phyloP scores from a whole-genome alignment of 1,284 basidiomycete species.

The Ustilago loliicola region DNA sequence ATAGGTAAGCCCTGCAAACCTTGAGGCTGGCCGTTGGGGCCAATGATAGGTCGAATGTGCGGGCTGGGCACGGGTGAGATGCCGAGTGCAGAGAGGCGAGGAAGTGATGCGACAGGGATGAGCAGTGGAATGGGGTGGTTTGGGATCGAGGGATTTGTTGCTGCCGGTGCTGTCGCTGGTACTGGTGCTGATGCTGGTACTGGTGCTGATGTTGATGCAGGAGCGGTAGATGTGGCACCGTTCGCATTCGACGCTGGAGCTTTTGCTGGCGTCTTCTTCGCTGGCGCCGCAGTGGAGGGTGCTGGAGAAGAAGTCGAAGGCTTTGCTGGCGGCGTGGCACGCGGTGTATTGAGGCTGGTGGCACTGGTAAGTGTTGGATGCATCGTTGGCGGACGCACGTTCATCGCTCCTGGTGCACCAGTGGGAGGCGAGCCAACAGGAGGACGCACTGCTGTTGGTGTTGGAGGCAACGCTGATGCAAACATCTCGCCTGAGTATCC shows the following conservation, averaged over 20 bases:
- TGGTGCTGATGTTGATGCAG: slow-evolving; percentile 14
- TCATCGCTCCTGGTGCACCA: slow-evolving; percentile 12
- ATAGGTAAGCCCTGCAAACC: slow-evolving; percentile 55
- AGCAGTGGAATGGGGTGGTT: slow-evolving; percentile 66
- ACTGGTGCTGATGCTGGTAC: slow-evolving; percentile 16
- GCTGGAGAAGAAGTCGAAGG: slow-evolving; percentile 30
- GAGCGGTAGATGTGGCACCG: slow-evolving; percentile 1
- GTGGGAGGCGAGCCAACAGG: slow-evolving; percentile 18
- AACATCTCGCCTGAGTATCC: slow-evolving; percentile 45
- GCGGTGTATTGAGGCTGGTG: slow-evolving; percentile 46
- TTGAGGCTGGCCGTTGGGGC: slow-evolving; percentile 41
- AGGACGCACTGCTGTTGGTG: slow-evolving; percentile 23
- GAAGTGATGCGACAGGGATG: slow-evolving; percentile 63
- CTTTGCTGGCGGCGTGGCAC: slow-evolving; percentile 26
- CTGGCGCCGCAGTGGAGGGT: not conserved
- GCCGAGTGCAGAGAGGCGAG: slow-evolving; percentile 60
- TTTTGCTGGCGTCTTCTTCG: slow-evolving; percentile 22
- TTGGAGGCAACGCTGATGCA: slow-evolving; percentile 36
- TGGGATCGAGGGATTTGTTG: slow-evolving; percentile 52
- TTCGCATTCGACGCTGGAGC: slow-evolving; percentile 17
- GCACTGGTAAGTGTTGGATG: slow-evolving; percentile 48
- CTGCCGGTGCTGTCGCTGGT: slow-evolving; percentile 16
- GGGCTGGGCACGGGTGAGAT: slow-evolving; percentile 62
- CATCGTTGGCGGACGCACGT: slow-evolving; percentile 37
- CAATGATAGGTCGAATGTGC: slow-evolving; percentile 59